Evolutionary conservation across 495 filamentous ascomycete genomes (phyloP), one percentile per base, ranked within the genome.

Genomic region (Jackrogersella multiformis): DNA sequence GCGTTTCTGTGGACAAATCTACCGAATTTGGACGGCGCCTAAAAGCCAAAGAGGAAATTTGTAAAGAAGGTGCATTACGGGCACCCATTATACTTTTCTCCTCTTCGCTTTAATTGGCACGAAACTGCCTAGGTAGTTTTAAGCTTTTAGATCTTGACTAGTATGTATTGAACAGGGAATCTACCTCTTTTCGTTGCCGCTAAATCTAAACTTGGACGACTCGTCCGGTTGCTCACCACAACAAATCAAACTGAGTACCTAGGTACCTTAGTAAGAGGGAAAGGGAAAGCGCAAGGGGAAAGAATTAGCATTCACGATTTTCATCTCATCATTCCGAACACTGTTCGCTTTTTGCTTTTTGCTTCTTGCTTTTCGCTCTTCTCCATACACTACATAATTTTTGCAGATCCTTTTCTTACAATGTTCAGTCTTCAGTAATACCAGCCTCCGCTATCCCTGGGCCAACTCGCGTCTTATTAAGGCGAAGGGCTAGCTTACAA

Each of bases 201-300:
- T 42, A 30, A 42, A 20, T 56, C 34, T 34, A 48, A 61, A 51
- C 59, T 60, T 54, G 63, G 59, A 41, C 66, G 53, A 66, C 59
- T 55, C 44, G 34, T 48, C 45, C 51, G 51, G 51, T 66, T 70
- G 63, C 61, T 58, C 59, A 60, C 41, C 68, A 71, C 59, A 71
- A 71, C 68, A 70, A 53, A 67, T 67, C 68, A 70, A 53, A 53
- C 24, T 71, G 34, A 67, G 64, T 71, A n/a, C n/a, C n/a, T n/a
- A n/a, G n/a, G n/a, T n/a, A n/a, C n/a, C n/a, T n/a, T n/a, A n/a
- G n/a, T n/a, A n/a, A n/a, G n/a, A n/a, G n/a, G n/a, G n/a, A n/a
- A n/a, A n/a, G n/a, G n/a, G n/a, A n/a, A n/a, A n/a, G n/a, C n/a
- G n/a, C n/a, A n/a, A n/a, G n/a, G n/a, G n/a, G n/a, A n/a, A 61